phyloP scores from a whole-genome alignment of 768 basidiomycete genomes.

The Pulveroboletus ravenelii region DNA sequence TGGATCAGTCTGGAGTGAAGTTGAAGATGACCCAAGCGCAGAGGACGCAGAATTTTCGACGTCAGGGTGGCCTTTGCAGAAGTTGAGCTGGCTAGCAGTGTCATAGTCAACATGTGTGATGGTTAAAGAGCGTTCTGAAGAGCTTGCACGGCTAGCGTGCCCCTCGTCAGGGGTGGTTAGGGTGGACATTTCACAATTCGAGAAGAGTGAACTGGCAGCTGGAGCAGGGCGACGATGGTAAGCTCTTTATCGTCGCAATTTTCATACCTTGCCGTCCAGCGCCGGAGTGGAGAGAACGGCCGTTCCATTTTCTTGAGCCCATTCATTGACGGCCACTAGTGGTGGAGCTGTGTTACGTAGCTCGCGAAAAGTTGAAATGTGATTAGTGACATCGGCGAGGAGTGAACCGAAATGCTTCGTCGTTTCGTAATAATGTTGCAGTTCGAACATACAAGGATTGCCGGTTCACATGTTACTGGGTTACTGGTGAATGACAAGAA shows the following conservation, averaged over 20 bases:
- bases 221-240: background rate
- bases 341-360: conserved; percentile 19
- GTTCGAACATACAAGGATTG: background rate
- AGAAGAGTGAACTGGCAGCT: conserved; percentile 16
- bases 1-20: background rate
- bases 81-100: background rate
- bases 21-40: conserved; percentile 1
- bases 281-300: background rate
- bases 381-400: background rate
- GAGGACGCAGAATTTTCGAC: conserved; percentile 8
- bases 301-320: background rate
- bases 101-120: conserved; percentile 8
- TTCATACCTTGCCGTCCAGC: conserved; percentile 3
- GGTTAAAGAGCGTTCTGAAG: conserved; percentile 11
- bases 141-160: conserved; percentile 11
- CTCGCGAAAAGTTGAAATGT: background rate
- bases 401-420: background rate
- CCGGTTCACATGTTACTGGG: background rate
- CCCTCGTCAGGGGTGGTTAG: conserved; percentile 7
- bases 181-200: conserved; percentile 11
- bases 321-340: background rate
- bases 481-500: background rate
- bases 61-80: conserved; percentile 1
- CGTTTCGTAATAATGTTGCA: background rate
- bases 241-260: background rate